These are phyloP conservation scores for Sodiomyces alkalinus DNA, from an alignment of 2,329 filamentous ascomycete species.

Conservation along the genomic window DNA sequence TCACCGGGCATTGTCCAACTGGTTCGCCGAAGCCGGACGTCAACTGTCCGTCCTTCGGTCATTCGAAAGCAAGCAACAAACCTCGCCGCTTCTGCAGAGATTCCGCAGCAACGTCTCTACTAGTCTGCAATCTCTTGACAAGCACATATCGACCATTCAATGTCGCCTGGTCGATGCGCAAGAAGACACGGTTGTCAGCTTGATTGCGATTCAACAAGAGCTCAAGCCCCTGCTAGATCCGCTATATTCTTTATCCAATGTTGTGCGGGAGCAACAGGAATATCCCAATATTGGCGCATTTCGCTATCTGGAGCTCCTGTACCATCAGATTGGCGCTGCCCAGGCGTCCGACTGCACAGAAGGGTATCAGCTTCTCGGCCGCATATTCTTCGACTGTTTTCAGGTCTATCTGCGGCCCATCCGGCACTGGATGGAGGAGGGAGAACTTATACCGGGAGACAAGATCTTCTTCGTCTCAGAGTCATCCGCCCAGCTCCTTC, in stretches of 20 bases:
- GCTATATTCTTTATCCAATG: constrained; percentile 42
- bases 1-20: constrained; percentile 29
- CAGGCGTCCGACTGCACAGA: constrained; percentile 52
- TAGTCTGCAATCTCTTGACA: constrained; percentile 43
- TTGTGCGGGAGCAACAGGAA: constrained; percentile 42
- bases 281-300: constrained; percentile 40
- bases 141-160: constrained; percentile 42
- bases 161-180: constrained; percentile 38
- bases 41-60: constrained; percentile 28
- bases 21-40: constrained; percentile 30
- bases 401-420: constrained; percentile 70
- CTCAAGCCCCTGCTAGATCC: constrained; percentile 37
- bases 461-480: constrained; percentile 58
- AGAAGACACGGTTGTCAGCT: constrained; percentile 45
- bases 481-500: constrained; percentile 36
- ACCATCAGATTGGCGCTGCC: constrained; percentile 49
- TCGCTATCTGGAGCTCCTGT: constrained; percentile 65
- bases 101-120: constrained; percentile 50
- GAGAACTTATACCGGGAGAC: constrained; percentile 49
- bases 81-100: constrained; percentile 49
- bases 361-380: constrained; percentile 47
- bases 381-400: constrained; percentile 68
- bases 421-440: constrained; percentile 70
- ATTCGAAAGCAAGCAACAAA: constrained; percentile 27
- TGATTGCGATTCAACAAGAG: constrained; percentile 45